phyloP scores from a whole-genome alignment of 202 grass and related monocot species.

The Zizania palustris region DNA sequence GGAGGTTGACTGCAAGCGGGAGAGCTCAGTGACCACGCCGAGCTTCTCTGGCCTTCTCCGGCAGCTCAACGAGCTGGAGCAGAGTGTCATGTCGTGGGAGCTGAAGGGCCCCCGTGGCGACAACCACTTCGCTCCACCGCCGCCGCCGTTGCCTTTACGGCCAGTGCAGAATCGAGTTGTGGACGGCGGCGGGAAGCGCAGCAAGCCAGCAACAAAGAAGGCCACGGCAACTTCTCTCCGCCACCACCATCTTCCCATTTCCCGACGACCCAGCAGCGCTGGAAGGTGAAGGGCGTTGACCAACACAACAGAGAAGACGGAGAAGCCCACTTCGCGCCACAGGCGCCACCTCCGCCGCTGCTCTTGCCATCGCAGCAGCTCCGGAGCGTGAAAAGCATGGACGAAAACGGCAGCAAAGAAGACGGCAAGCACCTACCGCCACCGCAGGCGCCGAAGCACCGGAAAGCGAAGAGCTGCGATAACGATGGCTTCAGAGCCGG shows the following conservation, averaged over 20 bases:
- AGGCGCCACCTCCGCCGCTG: not conserved
- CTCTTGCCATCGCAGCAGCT: conserved; percentile 7
- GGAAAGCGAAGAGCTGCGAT: conserved; percentile 37
- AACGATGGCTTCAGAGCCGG: not conserved
- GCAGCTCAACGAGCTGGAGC: conserved; percentile 81
- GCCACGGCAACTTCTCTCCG: conserved; percentile 37
- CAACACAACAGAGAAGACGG: conserved; percentile 10
- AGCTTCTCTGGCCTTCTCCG: conserved; percentile 78
- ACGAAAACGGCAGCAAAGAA: not conserved
- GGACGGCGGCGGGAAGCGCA: conserved; percentile 1
- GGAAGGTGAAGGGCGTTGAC: conserved; percentile 43
- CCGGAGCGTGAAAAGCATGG: not conserved
- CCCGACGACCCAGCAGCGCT: conserved; percentile 7
- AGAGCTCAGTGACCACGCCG: conserved; percentile 35
- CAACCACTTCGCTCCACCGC: not conserved
- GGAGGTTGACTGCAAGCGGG: conserved; percentile 45
- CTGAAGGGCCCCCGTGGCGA: conserved; percentile 30
- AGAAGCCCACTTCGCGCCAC: not conserved
- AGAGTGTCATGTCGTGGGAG: conserved; percentile 58
- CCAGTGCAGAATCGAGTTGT: conserved; percentile 11
- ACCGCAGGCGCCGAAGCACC: conserved; percentile 19
- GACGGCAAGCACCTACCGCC: not conserved
- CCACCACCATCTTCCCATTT: not conserved
- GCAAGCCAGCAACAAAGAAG: conserved; percentile 43
- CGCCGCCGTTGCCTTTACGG: conserved; percentile 10